These are phyloP conservation scores for carrot (Daucus carota) DNA, from an alignment of 129 eudicot species.

Conservation along the genomic window DH1_v3.0 NC_030386.2:6276501-6277000, in stretches of 20 bases:
- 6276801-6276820: constrained; percentile 7
- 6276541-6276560: constrained; percentile 30
- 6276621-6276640: constrained; percentile 2
- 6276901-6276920: constrained; percentile 4
- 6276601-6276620: constrained; percentile 11
- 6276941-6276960: not conserved
- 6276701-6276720: constrained; percentile 23
- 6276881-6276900: constrained; percentile 1
- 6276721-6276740: constrained; percentile 5
- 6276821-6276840: constrained; percentile 24
- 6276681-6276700: constrained; percentile 16
- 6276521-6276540: constrained; percentile 10
- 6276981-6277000: not conserved
- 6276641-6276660: not conserved
- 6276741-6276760: not conserved
- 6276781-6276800: not conserved
- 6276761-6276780: constrained; percentile 10
- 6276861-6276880: constrained; percentile 8
- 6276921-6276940: not conserved
- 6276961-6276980: not conserved
- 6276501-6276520: constrained; percentile 7
- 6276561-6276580: constrained; percentile 1
- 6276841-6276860: constrained; percentile 12
- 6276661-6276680: not conserved
- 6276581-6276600: not conserved